phyloP scores from a whole-genome alignment of 2,329 filamentous ascomycete genomes.

The Lizonia empirigonia region DNA sequence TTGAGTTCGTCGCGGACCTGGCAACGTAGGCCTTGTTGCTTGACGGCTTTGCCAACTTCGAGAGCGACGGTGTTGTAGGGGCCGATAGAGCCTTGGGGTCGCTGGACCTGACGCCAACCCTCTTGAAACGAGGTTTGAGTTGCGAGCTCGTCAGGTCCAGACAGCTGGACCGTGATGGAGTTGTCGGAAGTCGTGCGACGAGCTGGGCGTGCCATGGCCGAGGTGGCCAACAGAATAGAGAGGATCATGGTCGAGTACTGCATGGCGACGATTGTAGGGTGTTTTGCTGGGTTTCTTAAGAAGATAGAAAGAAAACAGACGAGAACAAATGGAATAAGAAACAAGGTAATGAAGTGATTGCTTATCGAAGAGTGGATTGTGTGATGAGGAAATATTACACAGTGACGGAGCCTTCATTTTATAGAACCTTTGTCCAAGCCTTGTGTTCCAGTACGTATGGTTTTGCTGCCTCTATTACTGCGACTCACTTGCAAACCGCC shows the following conservation, averaged over 20 bases:
- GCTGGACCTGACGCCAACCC: neutral
- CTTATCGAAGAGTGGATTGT: neutral
- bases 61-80: constrained; percentile 19
- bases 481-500: neutral
- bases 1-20: constrained; percentile 12
- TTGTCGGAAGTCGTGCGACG: constrained; percentile 2
- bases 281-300: constrained; percentile 2
- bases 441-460: neutral
- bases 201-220: constrained; percentile 13
- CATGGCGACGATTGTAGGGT: constrained; percentile 10
- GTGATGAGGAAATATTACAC: neutral
- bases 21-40: constrained; percentile 24
- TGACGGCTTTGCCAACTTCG: constrained; percentile 11
- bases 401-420: neutral
- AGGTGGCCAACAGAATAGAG: constrained; percentile 16
- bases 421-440: neutral
- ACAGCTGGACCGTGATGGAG: constrained; percentile 11
- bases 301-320: neutral
- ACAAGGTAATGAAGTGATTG: neutral
- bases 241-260: constrained; percentile 21
- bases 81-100: constrained; percentile 5
- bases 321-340: neutral
- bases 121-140: constrained; percentile 13
- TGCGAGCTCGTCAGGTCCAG: constrained; percentile 7
- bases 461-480: neutral